Evolutionary conservation across 352 stramenopile species (phyloP), one percentile per base, ranked within the genome.

Genomic region (Aphanomyces astaci): DNA sequence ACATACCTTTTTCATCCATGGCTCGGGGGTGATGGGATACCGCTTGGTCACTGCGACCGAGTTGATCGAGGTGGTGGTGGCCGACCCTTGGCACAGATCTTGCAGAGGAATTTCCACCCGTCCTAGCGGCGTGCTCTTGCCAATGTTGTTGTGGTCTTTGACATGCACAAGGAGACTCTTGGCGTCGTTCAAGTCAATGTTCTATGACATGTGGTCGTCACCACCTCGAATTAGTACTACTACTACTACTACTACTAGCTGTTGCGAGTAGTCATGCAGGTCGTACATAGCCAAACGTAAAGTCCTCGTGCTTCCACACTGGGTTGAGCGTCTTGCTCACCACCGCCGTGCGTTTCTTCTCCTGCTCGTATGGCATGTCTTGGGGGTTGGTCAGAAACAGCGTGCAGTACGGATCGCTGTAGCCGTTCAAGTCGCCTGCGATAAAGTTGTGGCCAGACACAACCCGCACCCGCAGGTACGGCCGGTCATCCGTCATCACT

Each of bases 341-440:
- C 17, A 89, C 73, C 0, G 77, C 80, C 11, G 82, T 90, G 9
- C 80, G 78, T 64, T 90, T 90, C 55, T 90, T 90, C 63, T 90
- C 82, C 17, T 60, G 49, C 31, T 68, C 49, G 62, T 43, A 68
- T 5, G 62, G 62, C 2, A 36, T 63, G 54, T 90, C 80, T 2
- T 39, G 54, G 2, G 74, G 75, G 60, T 89, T 78, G 1, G 77
- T 88, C 40, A 89, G 52, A 10, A 74, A 82, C 28, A 90, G 64
- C 22, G 81, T 89, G 45, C 82, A 90, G 30, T 90, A 90, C 11
- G 82, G 82, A 55, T 90, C 82, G 54, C 82, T 90, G 64, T 90
- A 90, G 2, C 82, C 82, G 25, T 78, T 76, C 46, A 80, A 73
- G 53, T 90, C 82, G 3, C 79, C 80, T 22, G 75, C 78, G 22